A percentile compares a stretch with the other conserved stretches of the same genome.
These are phyloP conservation scores for Gracilaria gracilis DNA, from an alignment of 23 red algal species.

Conservation along the genomic window DNA sequence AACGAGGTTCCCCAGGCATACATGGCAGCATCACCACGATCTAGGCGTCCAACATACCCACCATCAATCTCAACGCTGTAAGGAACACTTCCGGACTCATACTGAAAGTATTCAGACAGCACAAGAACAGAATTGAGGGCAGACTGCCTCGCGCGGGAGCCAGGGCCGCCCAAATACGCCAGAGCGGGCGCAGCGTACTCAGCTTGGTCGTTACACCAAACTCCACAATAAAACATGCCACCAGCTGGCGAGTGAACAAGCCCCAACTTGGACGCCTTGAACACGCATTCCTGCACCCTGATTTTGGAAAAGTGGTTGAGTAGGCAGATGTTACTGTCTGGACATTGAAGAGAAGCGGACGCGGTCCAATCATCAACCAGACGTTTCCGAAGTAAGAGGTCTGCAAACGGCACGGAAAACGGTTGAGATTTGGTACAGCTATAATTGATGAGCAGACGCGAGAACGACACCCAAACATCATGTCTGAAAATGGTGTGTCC, in stretches of 20 bases:
- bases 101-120: slow-evolving; percentile 20
- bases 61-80: slow-evolving; percentile 73
- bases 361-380: slow-evolving; percentile 17
- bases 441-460: not conserved
- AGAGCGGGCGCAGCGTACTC: slow-evolving; percentile 71
- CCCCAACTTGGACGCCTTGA: slow-evolving; percentile 36
- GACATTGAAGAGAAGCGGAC: slow-evolving; percentile 11
- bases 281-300: slow-evolving; percentile 47
- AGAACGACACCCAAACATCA: not conserved
- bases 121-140: slow-evolving; percentile 38
- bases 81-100: not conserved
- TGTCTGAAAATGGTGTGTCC: not conserved
- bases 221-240: slow-evolving; percentile 65
- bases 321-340: slow-evolving; percentile 18
- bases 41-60: slow-evolving; percentile 50
- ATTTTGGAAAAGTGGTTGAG: slow-evolving; percentile 53
- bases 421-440: not conserved
- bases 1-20: slow-evolving; percentile 56
- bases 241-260: slow-evolving; percentile 72
- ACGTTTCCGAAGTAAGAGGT: not conserved
- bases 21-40: slow-evolving; percentile 67
- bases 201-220: slow-evolving; percentile 77
- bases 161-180: slow-evolving; percentile 30
- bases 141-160: not conserved
- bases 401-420: slow-evolving; percentile 2